Evolutionary conservation across 495 filamentous ascomycete species (phyloP).

Genomic region (Aeminium ludgeri): DNA sequence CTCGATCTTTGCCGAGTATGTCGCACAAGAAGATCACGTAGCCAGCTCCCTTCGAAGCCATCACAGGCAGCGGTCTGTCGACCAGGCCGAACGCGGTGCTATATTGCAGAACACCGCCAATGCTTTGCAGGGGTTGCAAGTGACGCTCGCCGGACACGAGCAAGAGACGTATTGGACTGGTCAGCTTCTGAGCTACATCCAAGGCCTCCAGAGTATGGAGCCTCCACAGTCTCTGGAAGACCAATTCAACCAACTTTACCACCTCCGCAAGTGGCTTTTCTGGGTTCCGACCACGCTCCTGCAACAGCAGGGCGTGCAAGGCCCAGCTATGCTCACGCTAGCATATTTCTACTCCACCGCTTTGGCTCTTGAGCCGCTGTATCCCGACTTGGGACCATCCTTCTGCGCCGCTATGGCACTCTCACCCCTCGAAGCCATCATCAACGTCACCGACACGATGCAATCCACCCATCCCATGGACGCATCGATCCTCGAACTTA

Average conservation of each 20-base stretch:
- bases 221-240: conserved; percentile 57
- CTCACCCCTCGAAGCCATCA: conserved; percentile 24
- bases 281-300: conserved; percentile 69
- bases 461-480: conserved; percentile 18
- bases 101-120: conserved; percentile 46
- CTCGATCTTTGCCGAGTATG: conserved; percentile 68
- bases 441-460: conserved; percentile 20
- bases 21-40: conserved; percentile 52
- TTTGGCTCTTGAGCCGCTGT: conserved; percentile 72
- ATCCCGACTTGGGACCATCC: conserved; percentile 74
- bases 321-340: conserved; percentile 60
- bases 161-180: conserved; percentile 58
- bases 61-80: conserved; percentile 30
- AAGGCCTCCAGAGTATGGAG: conserved; percentile 56
- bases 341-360: conserved; percentile 84
- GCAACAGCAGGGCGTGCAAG: conserved; percentile 28
- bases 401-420: conserved; percentile 30
- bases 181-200: conserved; percentile 67
- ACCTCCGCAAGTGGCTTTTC: conserved; percentile 81
- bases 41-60: conserved; percentile 4
- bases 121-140: conserved; percentile 53
- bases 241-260: conserved; percentile 73
- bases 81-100: conserved; percentile 38
- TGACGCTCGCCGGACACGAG: conserved; percentile 51
- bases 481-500: conserved; percentile 16